Evolutionary conservation across 2,329 filamentous ascomycete genomes (phyloP).

Genomic region (Aureobasidium mangrovei): DNA sequence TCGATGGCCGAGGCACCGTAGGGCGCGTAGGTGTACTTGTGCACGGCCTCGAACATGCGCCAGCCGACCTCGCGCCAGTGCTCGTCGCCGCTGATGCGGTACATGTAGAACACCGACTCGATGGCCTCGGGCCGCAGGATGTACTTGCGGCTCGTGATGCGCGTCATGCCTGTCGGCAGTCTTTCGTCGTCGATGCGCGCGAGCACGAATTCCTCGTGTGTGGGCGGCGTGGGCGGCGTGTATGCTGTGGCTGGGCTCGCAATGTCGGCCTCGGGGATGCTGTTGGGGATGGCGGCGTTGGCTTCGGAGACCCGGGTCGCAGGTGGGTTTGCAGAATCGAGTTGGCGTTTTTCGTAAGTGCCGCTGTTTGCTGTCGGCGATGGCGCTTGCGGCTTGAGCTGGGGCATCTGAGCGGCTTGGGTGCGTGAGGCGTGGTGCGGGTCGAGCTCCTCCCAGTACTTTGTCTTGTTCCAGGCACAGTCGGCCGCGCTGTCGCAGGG

Average conservation of each 20-base stretch:
- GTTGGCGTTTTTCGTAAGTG: neutral
- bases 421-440: constrained; percentile 18
- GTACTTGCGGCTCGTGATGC: constrained; percentile 31
- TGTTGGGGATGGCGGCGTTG: neutral
- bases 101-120: constrained; percentile 82
- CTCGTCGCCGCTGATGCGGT: constrained; percentile 74
- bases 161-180: constrained; percentile 33
- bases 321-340: neutral
- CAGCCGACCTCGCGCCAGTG: constrained; percentile 74
- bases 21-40: constrained; percentile 55
- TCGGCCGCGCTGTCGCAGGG: constrained; percentile 34
- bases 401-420: neutral
- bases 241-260: constrained; percentile 15
- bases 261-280: constrained; percentile 3
- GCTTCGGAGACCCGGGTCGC: neutral
- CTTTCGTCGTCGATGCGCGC: constrained; percentile 31
- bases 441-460: constrained; percentile 35
- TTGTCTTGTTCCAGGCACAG: constrained; percentile 36
- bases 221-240: constrained; percentile 21
- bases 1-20: constrained; percentile 62
- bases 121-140: constrained; percentile 64
- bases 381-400: neutral
- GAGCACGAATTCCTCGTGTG: constrained; percentile 25
- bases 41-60: constrained; percentile 71
- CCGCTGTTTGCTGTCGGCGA: neutral